Evolutionary conservation across 345 rosid species (phyloP), one percentile per base, ranked within the genome.

Genomic region (Rhizophora apiculata): DNA sequence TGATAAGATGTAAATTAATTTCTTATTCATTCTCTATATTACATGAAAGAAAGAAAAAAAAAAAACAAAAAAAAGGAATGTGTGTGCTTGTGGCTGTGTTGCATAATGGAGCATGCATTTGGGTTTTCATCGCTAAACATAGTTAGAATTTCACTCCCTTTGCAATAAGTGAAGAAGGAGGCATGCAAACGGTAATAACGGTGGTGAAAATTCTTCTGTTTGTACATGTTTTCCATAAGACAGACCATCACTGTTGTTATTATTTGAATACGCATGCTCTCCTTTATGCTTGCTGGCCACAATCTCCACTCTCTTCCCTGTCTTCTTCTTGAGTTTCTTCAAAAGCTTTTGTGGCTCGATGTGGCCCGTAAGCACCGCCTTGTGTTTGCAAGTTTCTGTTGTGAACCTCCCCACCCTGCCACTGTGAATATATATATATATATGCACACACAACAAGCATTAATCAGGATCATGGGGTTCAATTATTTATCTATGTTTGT

Each of bases 311-410:
- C 54, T 80, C 77, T 85, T 91, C 68, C 89, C 81, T 0, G 85
- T 89, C 76, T 85, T 89, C 72, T 86, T 87, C 86, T 72, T 85
- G 21, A 94, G 78, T 79, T 87, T 88, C 90, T 87, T 85, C 84
- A 82, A 32, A 34, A 87, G 82, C 65, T 89, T 88, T 10, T 75
- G 63, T 5, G 88, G 85, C 79, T 89, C 85, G 11, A 89, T 74
- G 57, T 58, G 64, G 22, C 92, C 95, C 11, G 69, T 83, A 6
- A 94, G 86, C n/a, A 70, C 68, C 49, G 85, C 91, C 65, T 73
- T 80, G 72, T 94, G 92, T 43, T 72, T 70, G 67, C 81, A 84
- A 93, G 85, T 88, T 51, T 91, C 90, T 19, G 91, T 87, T 20
- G 53, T 72, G 72, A 91, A 91, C 21, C 74, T 85, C 78, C 88